Evolutionary conservation across 2,329 filamentous ascomycete genomes (phyloP).

Genomic region (Tolypocladium cylindrosporum): DNA sequence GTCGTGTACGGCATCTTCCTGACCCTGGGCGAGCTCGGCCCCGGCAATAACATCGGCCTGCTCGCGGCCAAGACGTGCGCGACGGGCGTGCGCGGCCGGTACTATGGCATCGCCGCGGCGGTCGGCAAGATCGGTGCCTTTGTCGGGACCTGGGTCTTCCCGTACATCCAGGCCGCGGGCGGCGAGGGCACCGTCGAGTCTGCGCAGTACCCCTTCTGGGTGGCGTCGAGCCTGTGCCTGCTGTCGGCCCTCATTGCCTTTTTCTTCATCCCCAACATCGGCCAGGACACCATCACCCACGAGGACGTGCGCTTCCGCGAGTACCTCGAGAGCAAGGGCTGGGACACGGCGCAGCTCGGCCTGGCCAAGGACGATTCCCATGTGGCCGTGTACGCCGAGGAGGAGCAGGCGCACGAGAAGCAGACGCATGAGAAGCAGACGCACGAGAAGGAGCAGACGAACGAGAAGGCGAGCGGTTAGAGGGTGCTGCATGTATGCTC

Average conservation of each 20-base stretch:
- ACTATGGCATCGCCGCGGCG: conserved; percentile 63
- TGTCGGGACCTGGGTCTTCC: conserved; percentile 75
- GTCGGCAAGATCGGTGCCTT: conserved; percentile 74
- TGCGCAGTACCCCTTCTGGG: conserved; percentile 84
- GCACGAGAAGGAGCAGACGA: conserved; percentile 1
- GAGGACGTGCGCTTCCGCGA: conserved; percentile 70
- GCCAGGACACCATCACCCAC: conserved; percentile 71
- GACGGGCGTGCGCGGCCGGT: conserved; percentile 71
- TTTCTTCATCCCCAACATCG: conserved; percentile 64
- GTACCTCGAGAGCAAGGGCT: conserved; percentile 65
- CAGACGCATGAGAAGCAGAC: neutral
- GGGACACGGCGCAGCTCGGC: conserved; percentile 54
- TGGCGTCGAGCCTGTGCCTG: conserved; percentile 69
- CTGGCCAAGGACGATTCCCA: conserved; percentile 1
- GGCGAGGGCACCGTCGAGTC: conserved; percentile 40
- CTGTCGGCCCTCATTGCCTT: conserved; percentile 51
- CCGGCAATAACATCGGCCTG: conserved; percentile 85
- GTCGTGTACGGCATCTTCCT: conserved; percentile 28
- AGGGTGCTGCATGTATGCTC: neutral
- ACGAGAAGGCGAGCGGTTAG: neutral
- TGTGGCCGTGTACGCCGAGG: neutral
- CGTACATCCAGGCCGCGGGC: conserved; percentile 56
- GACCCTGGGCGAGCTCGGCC: conserved; percentile 48
- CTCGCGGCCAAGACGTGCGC: conserved; percentile 81
- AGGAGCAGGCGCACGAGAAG: neutral